Conservation (phyloP, 495 filamentous ascomycete species). For the Hyaloscypha variabilis region DNA sequence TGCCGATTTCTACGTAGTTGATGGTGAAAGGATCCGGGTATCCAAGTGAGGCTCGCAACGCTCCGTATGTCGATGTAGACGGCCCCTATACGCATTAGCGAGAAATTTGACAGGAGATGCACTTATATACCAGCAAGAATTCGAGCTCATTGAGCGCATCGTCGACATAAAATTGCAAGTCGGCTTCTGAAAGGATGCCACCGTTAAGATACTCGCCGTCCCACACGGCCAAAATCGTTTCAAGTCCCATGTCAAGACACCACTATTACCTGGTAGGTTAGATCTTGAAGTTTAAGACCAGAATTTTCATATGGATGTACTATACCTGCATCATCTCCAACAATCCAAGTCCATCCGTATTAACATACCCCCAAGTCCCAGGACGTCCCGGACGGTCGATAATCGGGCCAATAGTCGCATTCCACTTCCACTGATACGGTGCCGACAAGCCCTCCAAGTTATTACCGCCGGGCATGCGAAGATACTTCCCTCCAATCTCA, state of each 20-base stretch:
- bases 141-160: slow-evolving; percentile 32
- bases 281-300: too few species aligned
- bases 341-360: slow-evolving; percentile 53
- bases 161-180: slow-evolving; percentile 22
- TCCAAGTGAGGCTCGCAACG: slow-evolving; percentile 12
- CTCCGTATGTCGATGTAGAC: slow-evolving; percentile 12
- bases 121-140: slow-evolving; percentile 34
- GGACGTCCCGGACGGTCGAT: slow-evolving; percentile 49
- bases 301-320: too few species aligned
- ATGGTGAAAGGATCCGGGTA: slow-evolving; percentile 18
- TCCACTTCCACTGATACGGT: slow-evolving; percentile 54
- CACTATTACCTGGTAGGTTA: too few species aligned
- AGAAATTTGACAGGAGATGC: too few species aligned
- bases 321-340: slow-evolving; percentile 43
- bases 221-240: slow-evolving; percentile 51
- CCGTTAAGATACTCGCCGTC: slow-evolving; percentile 47
- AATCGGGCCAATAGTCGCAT: slow-evolving; percentile 54
- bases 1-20: slow-evolving; percentile 38
- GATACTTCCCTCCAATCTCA: slow-evolving; percentile 44
- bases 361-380: slow-evolving; percentile 53
- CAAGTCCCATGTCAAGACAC: slow-evolving; percentile 54
- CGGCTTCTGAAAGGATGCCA: slow-evolving; percentile 15
- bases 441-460: slow-evolving; percentile 45
- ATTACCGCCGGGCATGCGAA: slow-evolving; percentile 57
- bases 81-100: too few species aligned